Evolutionary conservation across 495 filamentous ascomycete species (phyloP).

Genomic region (Tuber indicum): DNA sequence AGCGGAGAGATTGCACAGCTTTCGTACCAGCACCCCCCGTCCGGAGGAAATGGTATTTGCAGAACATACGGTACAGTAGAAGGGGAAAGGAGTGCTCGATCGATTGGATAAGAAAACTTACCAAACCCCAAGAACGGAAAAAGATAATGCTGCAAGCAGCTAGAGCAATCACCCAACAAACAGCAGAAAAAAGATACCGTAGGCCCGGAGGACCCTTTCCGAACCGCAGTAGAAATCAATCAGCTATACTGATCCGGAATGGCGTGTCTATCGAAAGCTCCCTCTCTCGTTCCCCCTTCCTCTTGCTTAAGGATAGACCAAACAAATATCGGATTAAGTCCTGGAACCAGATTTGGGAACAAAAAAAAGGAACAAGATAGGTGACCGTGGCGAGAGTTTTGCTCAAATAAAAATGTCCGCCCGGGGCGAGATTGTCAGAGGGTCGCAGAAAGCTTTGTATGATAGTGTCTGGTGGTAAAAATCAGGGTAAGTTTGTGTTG

Average conservation of each 20-base stretch:
- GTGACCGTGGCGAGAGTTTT: not conserved
- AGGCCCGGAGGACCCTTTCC: not conserved
- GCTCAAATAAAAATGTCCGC: not conserved
- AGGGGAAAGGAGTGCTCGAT: slow-evolving; percentile 11
- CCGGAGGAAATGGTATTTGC: not conserved
- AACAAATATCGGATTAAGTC: not conserved
- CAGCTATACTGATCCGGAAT: not conserved
- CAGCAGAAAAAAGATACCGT: not conserved
- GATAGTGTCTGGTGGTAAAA: not conserved
- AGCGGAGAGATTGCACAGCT: not conserved
- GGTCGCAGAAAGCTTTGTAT: not conserved
- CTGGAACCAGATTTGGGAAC: not conserved
- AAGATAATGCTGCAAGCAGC: not conserved
- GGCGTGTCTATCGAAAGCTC: not conserved
- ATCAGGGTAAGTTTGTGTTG: not conserved
- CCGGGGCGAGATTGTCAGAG: not conserved
- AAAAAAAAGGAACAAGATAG: not conserved
- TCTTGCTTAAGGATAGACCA: not conserved
- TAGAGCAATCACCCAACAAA: not conserved
- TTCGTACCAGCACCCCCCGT: not conserved
- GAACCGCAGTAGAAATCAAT: not conserved
- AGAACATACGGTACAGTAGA: not conserved
- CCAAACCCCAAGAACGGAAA: slow-evolving; percentile 17
- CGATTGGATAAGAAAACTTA: slow-evolving; percentile 28
- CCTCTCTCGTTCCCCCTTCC: not conserved